Evolutionary conservation across 78 protist species (phyloP).

Genomic region (Monosiga brevicollis): DNA sequence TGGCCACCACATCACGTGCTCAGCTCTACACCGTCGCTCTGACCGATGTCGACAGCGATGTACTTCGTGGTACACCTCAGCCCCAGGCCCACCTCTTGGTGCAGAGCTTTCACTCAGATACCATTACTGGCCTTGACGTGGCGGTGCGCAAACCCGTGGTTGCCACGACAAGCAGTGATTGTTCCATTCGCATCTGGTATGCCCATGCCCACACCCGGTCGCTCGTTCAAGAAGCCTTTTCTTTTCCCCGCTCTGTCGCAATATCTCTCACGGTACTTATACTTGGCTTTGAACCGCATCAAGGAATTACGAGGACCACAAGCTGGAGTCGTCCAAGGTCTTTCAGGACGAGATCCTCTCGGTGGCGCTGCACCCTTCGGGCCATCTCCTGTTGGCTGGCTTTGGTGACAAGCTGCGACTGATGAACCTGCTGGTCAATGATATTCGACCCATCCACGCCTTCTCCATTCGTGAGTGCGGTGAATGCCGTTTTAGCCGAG

Average conservation of each 20-base stretch:
- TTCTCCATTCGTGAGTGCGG: conserved; percentile 34
- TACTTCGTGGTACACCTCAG: too few species aligned
- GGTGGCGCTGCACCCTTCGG: conserved; percentile 44
- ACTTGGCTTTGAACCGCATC: too few species aligned
- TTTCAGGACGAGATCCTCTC: conserved; percentile 33
- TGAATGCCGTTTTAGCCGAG: conserved; percentile 52
- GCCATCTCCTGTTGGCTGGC: conserved; percentile 44
- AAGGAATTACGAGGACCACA: conserved; percentile 29
- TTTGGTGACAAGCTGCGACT: conserved; percentile 58
- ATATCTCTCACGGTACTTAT: too few species aligned
- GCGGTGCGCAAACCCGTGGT: conserved; percentile 55
- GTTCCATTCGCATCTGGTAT: conserved; percentile 41
- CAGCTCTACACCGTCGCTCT: conserved; percentile 33
- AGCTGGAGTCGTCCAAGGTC: conserved; percentile 25
- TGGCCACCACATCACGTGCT: conserved; percentile 9
- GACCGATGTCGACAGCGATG: neutral
- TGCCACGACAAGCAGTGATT: conserved; percentile 38
- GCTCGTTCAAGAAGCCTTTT: too few species aligned
- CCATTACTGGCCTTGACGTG: conserved; percentile 37
- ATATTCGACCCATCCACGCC: conserved; percentile 30
- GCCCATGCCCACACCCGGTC: too few species aligned
- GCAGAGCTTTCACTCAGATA: conserved; percentile 4
- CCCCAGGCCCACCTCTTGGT: conserved; percentile 10
- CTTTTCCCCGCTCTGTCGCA: too few species aligned
- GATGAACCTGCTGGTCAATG: conserved; percentile 45